Percentiles rank a stretch among this genome's conserved stretches.
Evolutionary conservation across 2,329 filamentous ascomycete genomes (phyloP).

Genomic region (Pseudocercospora macadamiae): DNA sequence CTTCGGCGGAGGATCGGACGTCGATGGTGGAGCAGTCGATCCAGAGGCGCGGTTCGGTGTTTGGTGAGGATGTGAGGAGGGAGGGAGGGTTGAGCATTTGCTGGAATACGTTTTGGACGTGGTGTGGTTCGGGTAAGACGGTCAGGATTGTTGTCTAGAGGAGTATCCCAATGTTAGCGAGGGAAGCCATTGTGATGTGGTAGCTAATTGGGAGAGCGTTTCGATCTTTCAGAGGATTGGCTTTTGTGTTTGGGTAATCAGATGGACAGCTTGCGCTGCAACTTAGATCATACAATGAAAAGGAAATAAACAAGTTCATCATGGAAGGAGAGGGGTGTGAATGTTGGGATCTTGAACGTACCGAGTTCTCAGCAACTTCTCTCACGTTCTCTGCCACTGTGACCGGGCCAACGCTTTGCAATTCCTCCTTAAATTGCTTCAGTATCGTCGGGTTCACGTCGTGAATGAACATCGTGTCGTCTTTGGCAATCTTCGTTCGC

Average conservation of each 20-base stretch:
- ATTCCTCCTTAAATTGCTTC: constrained; percentile 60
- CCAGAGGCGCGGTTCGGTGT: constrained; percentile 69
- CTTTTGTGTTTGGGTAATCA: constrained; percentile 68
- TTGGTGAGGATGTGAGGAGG: constrained; percentile 52
- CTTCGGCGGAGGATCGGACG: constrained; percentile 76
- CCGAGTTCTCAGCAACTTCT: constrained; percentile 68
- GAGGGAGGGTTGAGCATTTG: constrained; percentile 68
- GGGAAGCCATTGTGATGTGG: no score
- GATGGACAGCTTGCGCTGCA: constrained; percentile 59
- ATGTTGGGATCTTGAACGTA: constrained; percentile 48
- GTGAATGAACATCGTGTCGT: constrained; percentile 65
- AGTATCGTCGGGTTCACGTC: constrained; percentile 65
- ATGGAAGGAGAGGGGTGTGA: constrained; percentile 4
- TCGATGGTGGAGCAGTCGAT: constrained; percentile 98
- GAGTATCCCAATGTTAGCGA: constrained; percentile 2
- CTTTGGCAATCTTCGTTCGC: constrained; percentile 64
- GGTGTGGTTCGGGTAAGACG: constrained; percentile 83
- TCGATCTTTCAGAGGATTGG: constrained; percentile 72
- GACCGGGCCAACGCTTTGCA: constrained; percentile 45
- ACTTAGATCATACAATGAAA: constrained; percentile 73
- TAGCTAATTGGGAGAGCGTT: no score
- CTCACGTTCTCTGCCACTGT: constrained; percentile 60
- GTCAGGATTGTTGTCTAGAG: constrained; percentile 81
- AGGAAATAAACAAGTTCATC: constrained; percentile 31
- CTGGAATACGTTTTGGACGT: constrained; percentile 81